A percentile compares a stretch with the other conserved stretches of the same genome.
Evolutionary conservation across 805 yeast species (phyloP).

Genomic region (Scheffersomyces stipitis): DNA sequence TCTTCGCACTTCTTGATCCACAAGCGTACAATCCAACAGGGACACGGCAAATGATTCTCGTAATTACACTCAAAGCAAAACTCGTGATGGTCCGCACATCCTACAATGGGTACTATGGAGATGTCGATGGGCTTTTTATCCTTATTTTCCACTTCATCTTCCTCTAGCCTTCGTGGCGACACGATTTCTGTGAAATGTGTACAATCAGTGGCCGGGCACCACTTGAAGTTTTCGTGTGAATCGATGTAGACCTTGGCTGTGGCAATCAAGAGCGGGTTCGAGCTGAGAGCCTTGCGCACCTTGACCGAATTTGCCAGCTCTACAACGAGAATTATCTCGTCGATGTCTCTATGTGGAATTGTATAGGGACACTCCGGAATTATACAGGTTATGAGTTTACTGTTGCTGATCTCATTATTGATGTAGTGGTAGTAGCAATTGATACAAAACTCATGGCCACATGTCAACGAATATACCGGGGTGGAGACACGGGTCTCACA

Average conservation of each 20-base stretch:
- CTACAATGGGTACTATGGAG: constrained; percentile 59
- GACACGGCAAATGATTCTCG: constrained; percentile 83
- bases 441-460: constrained; percentile 71
- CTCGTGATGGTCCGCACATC: constrained; percentile 62
- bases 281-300: constrained; percentile 20
- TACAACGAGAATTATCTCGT: constrained; percentile 6
- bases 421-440: constrained; percentile 68
- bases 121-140: constrained; percentile 8
- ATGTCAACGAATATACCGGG: constrained; percentile 51
- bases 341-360: constrained; percentile 44
- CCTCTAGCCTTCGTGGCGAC: constrained; percentile 9
- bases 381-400: constrained; percentile 63
- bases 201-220: constrained; percentile 91
- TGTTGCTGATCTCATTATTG: constrained; percentile 39
- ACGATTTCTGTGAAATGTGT: constrained; percentile 49
- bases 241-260: constrained; percentile 53
- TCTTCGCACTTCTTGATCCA: constrained; percentile 84
- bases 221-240: constrained; percentile 48
- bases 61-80: constrained; percentile 78
- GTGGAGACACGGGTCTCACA: constrained; percentile 50
- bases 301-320: constrained; percentile 6
- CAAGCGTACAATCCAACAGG: constrained; percentile 62
- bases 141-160: constrained; percentile 15
- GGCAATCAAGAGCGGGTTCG: constrained; percentile 38
- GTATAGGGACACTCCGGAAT: constrained; percentile 50